These are phyloP conservation scores for Megacollybia marginata DNA, from an alignment of 768 basidiomycete species.

Conservation along the genomic window DNA sequence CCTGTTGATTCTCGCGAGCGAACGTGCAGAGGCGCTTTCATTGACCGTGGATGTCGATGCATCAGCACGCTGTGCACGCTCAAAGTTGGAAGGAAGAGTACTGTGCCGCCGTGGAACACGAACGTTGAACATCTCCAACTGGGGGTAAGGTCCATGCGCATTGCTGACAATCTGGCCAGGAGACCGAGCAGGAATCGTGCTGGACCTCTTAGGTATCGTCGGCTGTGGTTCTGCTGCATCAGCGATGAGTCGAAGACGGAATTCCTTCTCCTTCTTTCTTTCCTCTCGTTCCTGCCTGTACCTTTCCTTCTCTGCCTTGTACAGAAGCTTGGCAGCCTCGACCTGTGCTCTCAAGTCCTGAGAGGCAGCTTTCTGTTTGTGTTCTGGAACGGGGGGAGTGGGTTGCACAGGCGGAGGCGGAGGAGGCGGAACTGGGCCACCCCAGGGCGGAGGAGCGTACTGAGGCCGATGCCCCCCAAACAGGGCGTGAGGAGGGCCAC, in stretches of 20 bases:
- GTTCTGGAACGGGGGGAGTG: slow-evolving; percentile 9
- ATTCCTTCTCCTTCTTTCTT: slow-evolving; percentile 29
- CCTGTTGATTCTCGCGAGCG: slow-evolving; percentile 43
- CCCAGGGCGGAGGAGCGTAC: slow-evolving; percentile 8
- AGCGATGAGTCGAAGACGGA: neutral
- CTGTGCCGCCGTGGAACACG: slow-evolving; percentile 38
- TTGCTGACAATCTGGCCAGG: slow-evolving; percentile 47
- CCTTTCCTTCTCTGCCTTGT: slow-evolving; percentile 64
- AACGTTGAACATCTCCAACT: slow-evolving; percentile 51
- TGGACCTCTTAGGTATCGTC: slow-evolving; percentile 2
- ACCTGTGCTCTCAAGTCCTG: slow-evolving; percentile 40
- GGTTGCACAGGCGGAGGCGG: slow-evolving; percentile 14
- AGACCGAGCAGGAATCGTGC: neutral
- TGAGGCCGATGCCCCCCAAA: slow-evolving; percentile 3
- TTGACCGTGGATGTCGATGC: slow-evolving; percentile 1
- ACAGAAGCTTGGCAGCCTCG: slow-evolving; percentile 58
- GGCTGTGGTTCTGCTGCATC: slow-evolving; percentile 2
- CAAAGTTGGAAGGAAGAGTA: slow-evolving; percentile 24
- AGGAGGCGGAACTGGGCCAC: slow-evolving; percentile 10
- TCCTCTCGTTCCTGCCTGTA: slow-evolving; percentile 55
- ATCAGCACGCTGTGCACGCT: slow-evolving; percentile 11
- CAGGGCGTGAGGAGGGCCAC: slow-evolving; percentile 5
- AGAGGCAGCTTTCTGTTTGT: slow-evolving; percentile 17
- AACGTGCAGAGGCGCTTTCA: slow-evolving; percentile 22
- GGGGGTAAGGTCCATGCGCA: slow-evolving; percentile 51